phyloP scores from a whole-genome alignment of 257 asterid genomes.

The Gardenia jasminoides region DNA sequence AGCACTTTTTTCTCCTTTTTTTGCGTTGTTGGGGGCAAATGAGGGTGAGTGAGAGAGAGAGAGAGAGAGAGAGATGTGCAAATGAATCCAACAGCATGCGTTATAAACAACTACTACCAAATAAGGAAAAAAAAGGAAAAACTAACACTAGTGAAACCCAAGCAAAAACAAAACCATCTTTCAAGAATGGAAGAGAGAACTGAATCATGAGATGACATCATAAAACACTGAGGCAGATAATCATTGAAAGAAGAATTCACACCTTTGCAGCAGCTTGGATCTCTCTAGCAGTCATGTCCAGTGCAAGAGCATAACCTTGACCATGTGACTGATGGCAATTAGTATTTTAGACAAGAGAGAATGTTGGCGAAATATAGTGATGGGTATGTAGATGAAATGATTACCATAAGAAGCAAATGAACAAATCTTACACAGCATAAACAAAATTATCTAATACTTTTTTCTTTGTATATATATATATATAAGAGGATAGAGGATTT shows the following conservation, averaged over 20 bases:
- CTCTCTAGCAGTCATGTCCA: constrained; percentile 99
- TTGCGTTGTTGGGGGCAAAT: too few relatives aligned
- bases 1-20: too few relatives aligned
- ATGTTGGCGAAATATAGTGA: constrained; percentile 9
- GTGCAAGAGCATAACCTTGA: constrained; percentile 95
- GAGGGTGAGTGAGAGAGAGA: too few relatives aligned
- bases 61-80: not conserved
- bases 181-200: not conserved
- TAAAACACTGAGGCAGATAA: not conserved
- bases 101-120: too few relatives aligned
- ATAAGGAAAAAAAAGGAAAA: not conserved
- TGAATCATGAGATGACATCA: not conserved
- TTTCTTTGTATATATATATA: too few relatives aligned
- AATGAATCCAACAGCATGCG: not conserved
- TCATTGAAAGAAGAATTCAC: constrained; percentile 1
- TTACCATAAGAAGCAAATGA: too few relatives aligned
- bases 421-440: too few relatives aligned
- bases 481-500: too few relatives aligned
- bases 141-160: not conserved
- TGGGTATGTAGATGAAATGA: too few relatives aligned
- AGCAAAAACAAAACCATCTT: not conserved
- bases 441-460: too few relatives aligned
- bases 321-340: not conserved
- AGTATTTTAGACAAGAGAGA: not conserved
- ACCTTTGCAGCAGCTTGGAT: constrained; percentile 93